Base-by-base conservation (phyloP, 1,284 basidiomycete genomes). In the Ustilago trichophora region DNA sequence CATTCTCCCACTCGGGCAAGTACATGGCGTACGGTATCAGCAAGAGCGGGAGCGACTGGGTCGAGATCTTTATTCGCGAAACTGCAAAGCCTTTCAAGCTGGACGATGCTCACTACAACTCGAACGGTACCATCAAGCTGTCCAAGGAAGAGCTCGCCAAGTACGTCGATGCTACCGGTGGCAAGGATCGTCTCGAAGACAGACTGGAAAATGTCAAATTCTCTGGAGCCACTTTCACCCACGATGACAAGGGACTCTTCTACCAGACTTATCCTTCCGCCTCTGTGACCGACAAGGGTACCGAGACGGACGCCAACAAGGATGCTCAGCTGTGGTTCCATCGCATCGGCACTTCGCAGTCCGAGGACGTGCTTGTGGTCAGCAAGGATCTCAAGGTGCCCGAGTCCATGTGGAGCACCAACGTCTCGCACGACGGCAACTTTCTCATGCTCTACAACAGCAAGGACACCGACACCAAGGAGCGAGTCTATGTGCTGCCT, bases 291-390 rank as follows among this genome's bases (percentile, higher is more conserved):
- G 76, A 78, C 70, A 65, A 72, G 34, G 79, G 79, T 16, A 78
- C 76, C 11, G 77, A 79, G 49, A 81, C 76, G 25, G 76, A 78
- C 32, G 73, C 69, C 45, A 78, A 72, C 57, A 70, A 73, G 35
- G 73, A 80, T 32, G 79, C 79, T 0, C 63, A 67, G 56, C 72
- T 81, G 18, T 79, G 64, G 63, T 81, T 77, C 62, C 79, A 81
- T 54, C 51, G 57, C 15, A 52, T 81, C 27, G 79, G 79, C 27
- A 75, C 73, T 10, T 46, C 60, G 15, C 76, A 78, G 57, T 54
- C 56, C 6, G 64, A 80, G 9, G 79, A 81, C 36, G 50, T 75
- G 15, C 63, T 77, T 13, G 62, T 81, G 5, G 56, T 80, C 55
- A 66, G 48, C 59, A 75, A 70, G 40, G 79, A 80, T 32, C 13